phyloP scores from a whole-genome alignment of 106 monocot species.

The Phalaenopsis equestris region DNA sequence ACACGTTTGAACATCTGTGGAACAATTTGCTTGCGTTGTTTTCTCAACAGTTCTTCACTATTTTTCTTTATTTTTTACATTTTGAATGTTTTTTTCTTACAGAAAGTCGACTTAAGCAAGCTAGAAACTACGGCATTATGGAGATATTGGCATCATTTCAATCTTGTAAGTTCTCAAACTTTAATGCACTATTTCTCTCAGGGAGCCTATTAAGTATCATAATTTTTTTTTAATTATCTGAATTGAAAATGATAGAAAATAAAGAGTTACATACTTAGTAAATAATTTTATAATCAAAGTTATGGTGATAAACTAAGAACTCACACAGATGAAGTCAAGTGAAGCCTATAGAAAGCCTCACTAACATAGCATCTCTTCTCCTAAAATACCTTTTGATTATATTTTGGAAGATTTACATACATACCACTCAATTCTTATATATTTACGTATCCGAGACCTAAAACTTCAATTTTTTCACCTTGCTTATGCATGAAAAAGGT shows the following conservation, averaged over 20 bases:
- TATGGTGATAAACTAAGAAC: no score
- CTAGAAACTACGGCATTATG: conserved; percentile 61
- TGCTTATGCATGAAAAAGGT: no score
- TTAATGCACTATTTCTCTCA: background rate
- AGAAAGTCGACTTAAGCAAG: conserved; percentile 79
- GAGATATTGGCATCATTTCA: conserved; percentile 80
- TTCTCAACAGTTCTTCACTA: background rate
- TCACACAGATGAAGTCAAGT: background rate
- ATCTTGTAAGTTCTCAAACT: conserved; percentile 45
- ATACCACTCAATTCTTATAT: no score
- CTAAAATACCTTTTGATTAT: no score
- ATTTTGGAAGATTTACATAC: no score
- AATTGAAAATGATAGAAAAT: background rate
- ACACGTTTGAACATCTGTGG: background rate
- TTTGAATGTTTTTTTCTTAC: conserved; percentile 13
- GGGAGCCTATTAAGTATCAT: background rate
- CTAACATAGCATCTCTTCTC: background rate
- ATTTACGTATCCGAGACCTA: no score
- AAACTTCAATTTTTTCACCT: no score
- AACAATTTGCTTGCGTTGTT: background rate
- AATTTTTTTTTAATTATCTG: background rate
- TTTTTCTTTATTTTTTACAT: background rate
- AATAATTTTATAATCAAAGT: no score
- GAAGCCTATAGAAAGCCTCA: background rate
- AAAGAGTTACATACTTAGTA: no score